A percentile compares a stretch with the other conserved stretches of the same genome.
Evolutionary conservation across 495 filamentous ascomycete species (phyloP).

Genomic region (Aspergillus olivimuriae): DNA sequence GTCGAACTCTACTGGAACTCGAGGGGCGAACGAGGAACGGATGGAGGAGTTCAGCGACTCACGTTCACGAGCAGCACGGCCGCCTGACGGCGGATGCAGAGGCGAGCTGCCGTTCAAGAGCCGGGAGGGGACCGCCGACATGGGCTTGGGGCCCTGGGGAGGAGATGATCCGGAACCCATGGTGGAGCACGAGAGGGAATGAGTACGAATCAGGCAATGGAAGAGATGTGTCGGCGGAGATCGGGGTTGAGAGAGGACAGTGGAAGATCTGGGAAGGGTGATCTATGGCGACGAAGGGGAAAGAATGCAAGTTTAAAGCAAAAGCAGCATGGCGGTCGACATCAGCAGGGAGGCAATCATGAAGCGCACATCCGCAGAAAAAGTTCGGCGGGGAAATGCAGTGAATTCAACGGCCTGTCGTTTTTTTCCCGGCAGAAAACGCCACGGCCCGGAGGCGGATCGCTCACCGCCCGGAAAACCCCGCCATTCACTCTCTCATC

Average conservation of each 20-base stretch:
- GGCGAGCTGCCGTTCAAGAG: constrained; percentile 44
- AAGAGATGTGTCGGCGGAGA: no score
- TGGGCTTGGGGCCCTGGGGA: constrained; percentile 33
- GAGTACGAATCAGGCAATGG: no score
- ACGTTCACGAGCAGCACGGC: constrained; percentile 41
- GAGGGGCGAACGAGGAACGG: constrained; percentile 39
- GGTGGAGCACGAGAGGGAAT: no score
- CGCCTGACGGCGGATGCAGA: constrained; percentile 25
- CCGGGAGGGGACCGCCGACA: constrained; percentile 42
- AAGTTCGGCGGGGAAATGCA: neutral
- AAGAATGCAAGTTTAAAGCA: no score
- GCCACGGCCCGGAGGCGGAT: neutral
- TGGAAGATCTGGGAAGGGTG: no score
- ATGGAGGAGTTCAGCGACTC: constrained; percentile 50
- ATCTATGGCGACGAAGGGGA: no score
- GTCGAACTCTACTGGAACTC: constrained; percentile 37
- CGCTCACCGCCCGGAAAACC: neutral
- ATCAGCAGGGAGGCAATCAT: neutral
- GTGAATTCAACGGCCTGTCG: no score
- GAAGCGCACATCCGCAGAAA: no score
- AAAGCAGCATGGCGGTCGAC: no score
- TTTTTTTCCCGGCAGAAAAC: neutral
- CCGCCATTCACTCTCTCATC: neutral
- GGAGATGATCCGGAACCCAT: constrained; percentile 39
- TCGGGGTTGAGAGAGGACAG: no score